Evolutionary conservation across 768 basidiomycete species (phyloP), one percentile per base, ranked within the genome.

Genomic region (Amanita thiersii): DNA sequence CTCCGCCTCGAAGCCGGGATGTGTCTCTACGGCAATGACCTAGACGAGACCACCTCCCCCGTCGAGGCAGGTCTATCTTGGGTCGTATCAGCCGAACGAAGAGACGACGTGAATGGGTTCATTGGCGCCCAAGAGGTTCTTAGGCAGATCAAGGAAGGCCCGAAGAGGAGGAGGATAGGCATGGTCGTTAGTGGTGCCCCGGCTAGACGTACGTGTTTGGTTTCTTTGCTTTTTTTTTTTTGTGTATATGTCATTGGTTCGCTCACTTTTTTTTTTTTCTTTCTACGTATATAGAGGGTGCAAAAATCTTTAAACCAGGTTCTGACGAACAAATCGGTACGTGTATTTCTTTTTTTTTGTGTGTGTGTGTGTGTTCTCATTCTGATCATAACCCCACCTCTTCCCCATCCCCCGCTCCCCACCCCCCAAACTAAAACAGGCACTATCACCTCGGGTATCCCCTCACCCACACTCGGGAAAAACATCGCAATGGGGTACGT

Each of bases 401-500:
- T 14, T 28, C 11, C 24, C 31, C 14, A 38, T 49, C 29, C 39
- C 47, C 23, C 23, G 19, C 35, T 18, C 35, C 45, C 33, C 46
- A 12, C 37, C 33, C 29, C 21, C 21, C 12, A 9, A 30, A 28
- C 24, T 15, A 17, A 28, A 37, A 11, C 56, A 77, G 89, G 90
- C 25, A 56, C 62, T 9, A 75, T 98, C 34, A 99, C 93, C 0
- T 97, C 92, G 0, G 96, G 94, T 34, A 96, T 98, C 47, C 96
- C 96, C 10, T 91, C 91, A 0, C 94, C 93, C 0, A 84, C 89
- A 1, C 67, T 91, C 2, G 78, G 77, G 1, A 81, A 83, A 58
- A 97, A 99, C 60, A 89, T 98, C 51, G 90, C 93, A 1, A 98
- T 98, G 94, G 94, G 81, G 1, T 98, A 98, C 53, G 73, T 97